Conservation (phyloP, 768 basidiomycete species). For the Termitomyces heimii region DNA sequence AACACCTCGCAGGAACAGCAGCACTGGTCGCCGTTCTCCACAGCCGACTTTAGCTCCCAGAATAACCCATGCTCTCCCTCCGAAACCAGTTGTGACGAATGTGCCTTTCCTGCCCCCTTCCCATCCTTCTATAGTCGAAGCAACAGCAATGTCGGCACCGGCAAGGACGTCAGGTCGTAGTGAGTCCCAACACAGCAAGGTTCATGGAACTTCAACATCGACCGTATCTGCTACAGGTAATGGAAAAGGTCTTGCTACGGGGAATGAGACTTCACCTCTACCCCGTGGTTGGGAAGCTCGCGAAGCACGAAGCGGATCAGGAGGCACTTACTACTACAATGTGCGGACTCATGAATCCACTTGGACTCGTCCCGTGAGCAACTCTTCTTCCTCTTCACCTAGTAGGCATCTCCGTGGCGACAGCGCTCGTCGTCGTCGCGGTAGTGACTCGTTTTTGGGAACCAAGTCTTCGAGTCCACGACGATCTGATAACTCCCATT, state of each 20-base stretch:
- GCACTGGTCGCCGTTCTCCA: conserved; percentile 13
- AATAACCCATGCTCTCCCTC: conserved; percentile 62
- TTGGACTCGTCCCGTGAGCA: conserved; percentile 48
- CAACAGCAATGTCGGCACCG: conserved; percentile 48
- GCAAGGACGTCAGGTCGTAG: conserved; percentile 35
- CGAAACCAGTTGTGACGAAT: conserved; percentile 51
- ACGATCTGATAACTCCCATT: conserved; percentile 25
- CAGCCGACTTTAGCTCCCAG: conserved; percentile 27
- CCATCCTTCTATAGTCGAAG: conserved; percentile 53
- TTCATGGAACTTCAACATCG: conserved; percentile 20
- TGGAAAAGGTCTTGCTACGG: conserved; percentile 14
- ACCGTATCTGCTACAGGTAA: conserved; percentile 18
- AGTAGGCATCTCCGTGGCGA: conserved; percentile 17
- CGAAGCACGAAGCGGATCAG: conserved; percentile 40
- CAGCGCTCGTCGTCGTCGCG: conserved; percentile 19
- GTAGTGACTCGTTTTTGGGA: conserved; percentile 19
- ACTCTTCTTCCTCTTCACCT: conserved; percentile 18
- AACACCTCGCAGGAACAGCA: conserved; percentile 11
- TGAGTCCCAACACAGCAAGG: conserved; percentile 27
- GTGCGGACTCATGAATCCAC: conserved; percentile 47
- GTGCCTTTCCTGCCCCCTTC: conserved; percentile 50
- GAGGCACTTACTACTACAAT: conserved; percentile 54
- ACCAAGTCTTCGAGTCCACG: conserved; percentile 16
- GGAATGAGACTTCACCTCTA: conserved; percentile 25
- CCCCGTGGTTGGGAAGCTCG: conserved; percentile 61